phyloP scores from a whole-genome alignment of 208 protist genomes.

The Acanthamoeba royreba region DNA sequence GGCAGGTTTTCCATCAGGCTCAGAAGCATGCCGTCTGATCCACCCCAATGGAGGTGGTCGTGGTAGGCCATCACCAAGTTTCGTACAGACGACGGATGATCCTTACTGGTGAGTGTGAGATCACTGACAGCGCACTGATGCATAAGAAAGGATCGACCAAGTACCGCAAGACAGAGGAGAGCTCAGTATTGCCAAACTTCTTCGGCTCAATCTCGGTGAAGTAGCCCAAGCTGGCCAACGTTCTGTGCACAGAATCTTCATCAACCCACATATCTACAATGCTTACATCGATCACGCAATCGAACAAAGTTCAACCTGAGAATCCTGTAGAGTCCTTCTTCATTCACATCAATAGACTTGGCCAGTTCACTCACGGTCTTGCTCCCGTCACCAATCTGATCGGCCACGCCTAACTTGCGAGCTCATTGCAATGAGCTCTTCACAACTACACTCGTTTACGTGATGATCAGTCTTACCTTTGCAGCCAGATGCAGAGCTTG shows the following conservation, averaged over 20 bases:
- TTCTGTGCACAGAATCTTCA: neutral
- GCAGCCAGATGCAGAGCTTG: neutral
- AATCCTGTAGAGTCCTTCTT: slow-evolving; percentile 31
- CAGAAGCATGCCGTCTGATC: neutral
- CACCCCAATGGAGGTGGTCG: slow-evolving; percentile 28
- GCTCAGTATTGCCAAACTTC: neutral
- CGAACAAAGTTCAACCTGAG: neutral
- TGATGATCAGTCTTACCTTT: too few relatives aligned
- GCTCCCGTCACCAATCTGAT: neutral
- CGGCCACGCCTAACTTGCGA: neutral
- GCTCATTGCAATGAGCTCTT: too few relatives aligned
- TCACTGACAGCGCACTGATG: neutral
- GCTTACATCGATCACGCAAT: neutral
- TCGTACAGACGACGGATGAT: neutral
- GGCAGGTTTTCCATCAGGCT: neutral
- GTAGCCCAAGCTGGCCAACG: neutral
- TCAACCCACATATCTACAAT: neutral
- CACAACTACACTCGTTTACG: too few relatives aligned
- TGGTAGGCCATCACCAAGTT: neutral
- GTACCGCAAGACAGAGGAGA: neutral
- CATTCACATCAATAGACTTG: neutral
- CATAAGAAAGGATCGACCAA: neutral
- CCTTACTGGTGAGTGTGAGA: neutral
- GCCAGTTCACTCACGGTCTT: neutral
- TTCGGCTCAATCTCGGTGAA: neutral